Conservation (phyloP, 2,329 filamentous ascomycete species). For the Xylariaceae sp. region DNA sequence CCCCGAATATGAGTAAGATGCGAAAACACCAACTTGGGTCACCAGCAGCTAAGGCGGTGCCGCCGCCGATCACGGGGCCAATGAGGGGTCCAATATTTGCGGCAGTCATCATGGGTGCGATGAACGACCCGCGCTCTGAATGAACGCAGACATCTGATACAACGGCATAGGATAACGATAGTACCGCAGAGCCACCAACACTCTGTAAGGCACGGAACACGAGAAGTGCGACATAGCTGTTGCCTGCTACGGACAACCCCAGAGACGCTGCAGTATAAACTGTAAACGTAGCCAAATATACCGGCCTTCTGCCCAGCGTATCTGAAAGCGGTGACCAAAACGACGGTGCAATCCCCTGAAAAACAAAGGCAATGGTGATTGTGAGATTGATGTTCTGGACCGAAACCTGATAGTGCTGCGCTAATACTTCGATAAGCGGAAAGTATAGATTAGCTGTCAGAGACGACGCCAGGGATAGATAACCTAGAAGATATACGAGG, state of each 20-base stretch:
- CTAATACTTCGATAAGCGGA: constrained; percentile 23
- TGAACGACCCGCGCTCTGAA: constrained; percentile 7
- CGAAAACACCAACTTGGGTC: constrained; percentile 9
- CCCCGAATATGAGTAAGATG: constrained; percentile 10
- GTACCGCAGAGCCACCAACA: constrained; percentile 6
- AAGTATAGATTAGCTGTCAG: constrained; percentile 23
- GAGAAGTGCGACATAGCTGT: constrained; percentile 10
- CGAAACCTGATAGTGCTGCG: constrained; percentile 20
- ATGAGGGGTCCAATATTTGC: constrained; percentile 6
- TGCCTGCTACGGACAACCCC: constrained; percentile 32
- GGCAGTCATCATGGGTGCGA: constrained; percentile 9
- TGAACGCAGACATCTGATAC: constrained; percentile 7
- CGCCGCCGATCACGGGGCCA: constrained; percentile 16
- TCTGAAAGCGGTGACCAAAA: constrained; percentile 22
- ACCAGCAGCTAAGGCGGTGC: not conserved
- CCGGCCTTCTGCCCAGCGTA: constrained; percentile 37
- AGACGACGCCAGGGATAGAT: constrained; percentile 7
- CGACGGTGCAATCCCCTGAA: constrained; percentile 41
- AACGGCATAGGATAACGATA: constrained; percentile 10
- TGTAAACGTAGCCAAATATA: constrained; percentile 36
- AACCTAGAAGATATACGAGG: constrained; percentile 6
- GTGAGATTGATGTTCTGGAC: constrained; percentile 33
- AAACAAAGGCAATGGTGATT: constrained; percentile 39
- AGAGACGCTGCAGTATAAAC: constrained; percentile 49
- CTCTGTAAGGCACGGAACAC: constrained; percentile 12